Conservation (phyloP, 2,329 filamentous ascomycete species). For the Calonectria henricotiae region DNA sequence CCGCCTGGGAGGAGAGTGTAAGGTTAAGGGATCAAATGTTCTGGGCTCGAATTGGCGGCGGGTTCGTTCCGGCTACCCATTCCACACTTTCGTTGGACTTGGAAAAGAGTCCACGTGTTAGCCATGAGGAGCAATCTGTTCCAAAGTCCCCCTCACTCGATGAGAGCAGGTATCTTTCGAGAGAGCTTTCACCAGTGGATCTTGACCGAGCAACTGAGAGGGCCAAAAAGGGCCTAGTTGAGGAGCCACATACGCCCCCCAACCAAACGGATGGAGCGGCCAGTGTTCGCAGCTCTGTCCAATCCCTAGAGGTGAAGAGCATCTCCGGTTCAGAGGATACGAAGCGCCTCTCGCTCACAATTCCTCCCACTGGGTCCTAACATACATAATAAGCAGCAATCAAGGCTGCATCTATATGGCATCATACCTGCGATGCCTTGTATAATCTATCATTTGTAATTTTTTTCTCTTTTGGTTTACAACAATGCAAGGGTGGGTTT, state of each 20-base stretch:
- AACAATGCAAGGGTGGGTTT: constrained; percentile 40
- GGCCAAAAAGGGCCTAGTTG: constrained; percentile 39
- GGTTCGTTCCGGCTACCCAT: constrained; percentile 80
- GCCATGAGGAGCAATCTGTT: constrained; percentile 53
- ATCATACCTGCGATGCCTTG: constrained; percentile 25
- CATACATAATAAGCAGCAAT: neutral
- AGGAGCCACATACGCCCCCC: constrained; percentile 54
- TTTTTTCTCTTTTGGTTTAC: constrained; percentile 35
- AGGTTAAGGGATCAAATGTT: constrained; percentile 95
- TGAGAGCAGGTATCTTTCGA: constrained; percentile 34
- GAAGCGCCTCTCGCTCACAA: constrained; percentile 54
- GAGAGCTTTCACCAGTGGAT: constrained; percentile 48
- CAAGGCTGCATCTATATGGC: neutral
- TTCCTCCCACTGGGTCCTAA: constrained; percentile 46
- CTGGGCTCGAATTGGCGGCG: constrained; percentile 93
- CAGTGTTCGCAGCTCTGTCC: constrained; percentile 50
- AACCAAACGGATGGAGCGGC: constrained; percentile 52
- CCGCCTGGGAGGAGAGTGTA: constrained; percentile 96
- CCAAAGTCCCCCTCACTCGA: constrained; percentile 45
- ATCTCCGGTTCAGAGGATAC: constrained; percentile 47
- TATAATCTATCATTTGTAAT: constrained; percentile 47
- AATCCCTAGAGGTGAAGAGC: constrained; percentile 53
- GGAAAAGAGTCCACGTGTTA: constrained; percentile 57
- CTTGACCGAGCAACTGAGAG: constrained; percentile 44
- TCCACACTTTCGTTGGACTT: constrained; percentile 48